Evolutionary conservation across 306 rosid genomes (phyloP), one percentile per base, ranked within the genome.

Genomic region (Quercus variabilis): DNA sequence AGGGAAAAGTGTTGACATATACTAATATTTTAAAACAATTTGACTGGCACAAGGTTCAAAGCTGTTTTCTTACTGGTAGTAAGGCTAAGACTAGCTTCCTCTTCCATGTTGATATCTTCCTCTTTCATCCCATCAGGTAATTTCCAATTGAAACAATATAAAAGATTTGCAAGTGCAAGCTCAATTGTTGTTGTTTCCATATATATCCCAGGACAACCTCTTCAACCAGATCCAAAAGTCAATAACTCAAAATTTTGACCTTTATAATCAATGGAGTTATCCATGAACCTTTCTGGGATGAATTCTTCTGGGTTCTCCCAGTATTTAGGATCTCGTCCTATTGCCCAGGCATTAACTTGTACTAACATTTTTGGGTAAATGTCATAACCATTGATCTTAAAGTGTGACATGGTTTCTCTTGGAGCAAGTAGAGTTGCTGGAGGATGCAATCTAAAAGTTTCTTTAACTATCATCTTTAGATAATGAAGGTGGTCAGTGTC

Each of bases 161-260:
- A 33, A n/a, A 90, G 78, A 81, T 85, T 86, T 18, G 90, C 89
- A 4, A 90, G 85, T 28, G 72, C 78, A 10, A 81, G n/a, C 67
- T 84, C 83, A 9, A 84, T 56, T 2, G 26, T 79, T 1, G 69
- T 76, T 3, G 67, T 59, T 10, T 49, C 38, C 38, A 33, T 78
- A 51, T 78, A 43, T 0, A 83, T 21, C 1, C 76, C 87, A 0
- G 91, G 93, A 35, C 87, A 90, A 1, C 65, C 55, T 35, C 91
- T 82, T 19, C 87, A 55, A 1, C 91, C 91, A 7, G 75, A 67
- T 12, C 94, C 91, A 72, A 88, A 90, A 1, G 92, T 86, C 79
- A 90, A 74, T 9, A 59, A 62, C 80, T 86, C 85, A 17, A 55
- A 84, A 28, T 88, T 64, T 3, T 84, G 88, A 2, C 92, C 88